Conservation (phyloP, 352 stramenopile genomes). For the Phytophthora pistaciae region DNA sequence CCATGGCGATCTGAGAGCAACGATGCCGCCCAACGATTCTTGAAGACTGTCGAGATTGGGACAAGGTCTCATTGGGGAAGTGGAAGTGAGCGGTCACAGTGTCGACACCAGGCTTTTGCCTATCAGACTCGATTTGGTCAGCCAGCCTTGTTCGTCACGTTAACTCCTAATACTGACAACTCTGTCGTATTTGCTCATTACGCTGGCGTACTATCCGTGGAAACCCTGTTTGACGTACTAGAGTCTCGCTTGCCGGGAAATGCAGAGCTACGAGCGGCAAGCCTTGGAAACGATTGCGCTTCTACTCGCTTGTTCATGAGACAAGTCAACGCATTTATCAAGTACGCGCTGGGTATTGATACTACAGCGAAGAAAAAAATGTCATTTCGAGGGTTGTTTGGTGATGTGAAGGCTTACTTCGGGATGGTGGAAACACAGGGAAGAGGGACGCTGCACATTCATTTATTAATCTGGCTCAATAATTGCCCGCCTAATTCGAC, state of each 20-base stretch:
- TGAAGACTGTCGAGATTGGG: constrained; percentile 8
- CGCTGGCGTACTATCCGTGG: background rate
- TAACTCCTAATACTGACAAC: constrained; percentile 6
- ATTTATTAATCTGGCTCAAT: constrained; percentile 6
- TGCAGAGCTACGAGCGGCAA: background rate
- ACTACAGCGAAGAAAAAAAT: background rate
- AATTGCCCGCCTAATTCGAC: background rate
- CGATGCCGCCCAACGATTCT: background rate
- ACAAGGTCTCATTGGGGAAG: constrained; percentile 5
- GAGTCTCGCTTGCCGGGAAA: background rate
- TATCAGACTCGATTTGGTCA: constrained; percentile 15
- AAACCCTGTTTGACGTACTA: constrained; percentile 4
- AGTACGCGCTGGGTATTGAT: constrained; percentile 1
- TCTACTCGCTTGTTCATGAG: constrained; percentile 1
- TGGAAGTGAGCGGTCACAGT: constrained; percentile 6
- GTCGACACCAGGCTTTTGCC: constrained; percentile 4
- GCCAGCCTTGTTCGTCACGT: constrained; percentile 9
- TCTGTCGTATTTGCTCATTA: background rate
- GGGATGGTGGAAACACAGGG: constrained; percentile 11
- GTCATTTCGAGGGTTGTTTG: background rate
- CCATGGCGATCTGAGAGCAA: background rate
- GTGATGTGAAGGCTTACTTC: constrained; percentile 4
- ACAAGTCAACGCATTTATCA: constrained; percentile 5
- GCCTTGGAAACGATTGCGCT: constrained; percentile 4
- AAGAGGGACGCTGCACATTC: constrained; percentile 10